Percentiles rank a stretch among this genome's conserved stretches.
Evolutionary conservation across 2,329 filamentous ascomycete species (phyloP).

Genomic region (Colletotrichum sp.): DNA sequence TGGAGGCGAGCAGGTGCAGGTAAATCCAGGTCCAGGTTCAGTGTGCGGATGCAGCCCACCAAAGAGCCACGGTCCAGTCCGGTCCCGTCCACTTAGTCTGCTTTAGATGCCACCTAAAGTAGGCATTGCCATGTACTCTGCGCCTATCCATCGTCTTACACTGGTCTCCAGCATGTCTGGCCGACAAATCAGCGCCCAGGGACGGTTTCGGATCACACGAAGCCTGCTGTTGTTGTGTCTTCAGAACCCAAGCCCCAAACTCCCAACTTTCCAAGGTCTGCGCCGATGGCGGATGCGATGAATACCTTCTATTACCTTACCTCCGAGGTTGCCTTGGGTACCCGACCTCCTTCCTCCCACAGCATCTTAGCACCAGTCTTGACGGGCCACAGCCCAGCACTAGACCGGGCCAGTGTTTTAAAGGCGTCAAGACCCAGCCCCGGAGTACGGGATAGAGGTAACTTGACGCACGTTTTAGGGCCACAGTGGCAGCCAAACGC

Average conservation of each 20-base stretch:
- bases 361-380: not conserved
- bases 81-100: conserved; percentile 10
- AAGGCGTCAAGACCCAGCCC: conserved; percentile 11
- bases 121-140: not conserved
- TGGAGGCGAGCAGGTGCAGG: not conserved
- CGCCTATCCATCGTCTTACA: not conserved
- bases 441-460: conserved; percentile 6
- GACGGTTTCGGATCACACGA: conserved; percentile 11
- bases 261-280: not conserved
- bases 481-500: conserved; percentile 1
- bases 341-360: not conserved
- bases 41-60: not conserved
- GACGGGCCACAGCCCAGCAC: conserved; percentile 8
- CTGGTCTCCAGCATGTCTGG: not conserved
- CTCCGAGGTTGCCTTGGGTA: not conserved
- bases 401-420: conserved; percentile 18
- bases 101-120: not conserved
- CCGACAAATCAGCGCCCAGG: conserved; percentile 9
- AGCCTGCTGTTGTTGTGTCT: not conserved
- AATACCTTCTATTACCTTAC: not conserved
- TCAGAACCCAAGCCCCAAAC: not conserved
- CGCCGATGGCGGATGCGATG: not conserved
- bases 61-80: conserved; percentile 13
- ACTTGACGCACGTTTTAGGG: conserved; percentile 20
- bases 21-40: not conserved